A percentile compares a stretch with the other conserved stretches of the same genome.
These are phyloP conservation scores for Vararia minispora DNA, from an alignment of 768 basidiomycete species.

Conservation along the genomic window DNA sequence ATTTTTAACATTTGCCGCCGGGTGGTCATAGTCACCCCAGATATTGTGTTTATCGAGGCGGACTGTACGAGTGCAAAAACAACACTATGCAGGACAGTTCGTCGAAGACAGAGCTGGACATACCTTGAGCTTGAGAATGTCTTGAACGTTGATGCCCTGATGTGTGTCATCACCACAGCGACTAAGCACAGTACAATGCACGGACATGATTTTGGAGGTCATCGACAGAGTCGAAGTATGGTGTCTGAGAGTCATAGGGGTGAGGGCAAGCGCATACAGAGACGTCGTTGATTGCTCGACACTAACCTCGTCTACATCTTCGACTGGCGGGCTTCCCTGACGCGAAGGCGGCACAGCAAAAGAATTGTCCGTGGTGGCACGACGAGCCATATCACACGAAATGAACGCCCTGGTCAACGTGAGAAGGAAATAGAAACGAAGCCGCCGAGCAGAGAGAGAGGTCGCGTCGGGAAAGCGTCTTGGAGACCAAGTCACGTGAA, in stretches of 20 bases:
- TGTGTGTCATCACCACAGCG: slow-evolving; percentile 2
- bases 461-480: too few relatives aligned
- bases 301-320: slow-evolving; percentile 3
- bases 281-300: too few relatives aligned
- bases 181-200: too few relatives aligned
- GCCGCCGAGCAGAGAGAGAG: too few relatives aligned
- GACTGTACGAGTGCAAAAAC: slow-evolving; percentile 29
- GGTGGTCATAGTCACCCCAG: slow-evolving; percentile 87
- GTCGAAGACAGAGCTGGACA: slow-evolving; percentile 10
- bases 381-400: too few relatives aligned
- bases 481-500: too few relatives aligned
- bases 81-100: slow-evolving; percentile 2
- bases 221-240: slow-evolving; percentile 19
- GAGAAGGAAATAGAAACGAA: too few relatives aligned
- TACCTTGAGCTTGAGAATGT: slow-evolving; percentile 89
- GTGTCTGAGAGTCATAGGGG: slow-evolving; percentile 9
- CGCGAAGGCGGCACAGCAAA: too few relatives aligned
- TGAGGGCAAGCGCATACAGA: too few relatives aligned
- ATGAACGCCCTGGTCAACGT: not conserved
- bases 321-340: not conserved
- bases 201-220: slow-evolving; percentile 21
- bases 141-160: slow-evolving; percentile 92
- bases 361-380: too few relatives aligned
- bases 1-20: slow-evolving; percentile 85
- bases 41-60: slow-evolving; percentile 75